phyloP scores from a whole-genome alignment of 2,329 filamentous ascomycete species.

The Talaromyces sp. region DNA sequence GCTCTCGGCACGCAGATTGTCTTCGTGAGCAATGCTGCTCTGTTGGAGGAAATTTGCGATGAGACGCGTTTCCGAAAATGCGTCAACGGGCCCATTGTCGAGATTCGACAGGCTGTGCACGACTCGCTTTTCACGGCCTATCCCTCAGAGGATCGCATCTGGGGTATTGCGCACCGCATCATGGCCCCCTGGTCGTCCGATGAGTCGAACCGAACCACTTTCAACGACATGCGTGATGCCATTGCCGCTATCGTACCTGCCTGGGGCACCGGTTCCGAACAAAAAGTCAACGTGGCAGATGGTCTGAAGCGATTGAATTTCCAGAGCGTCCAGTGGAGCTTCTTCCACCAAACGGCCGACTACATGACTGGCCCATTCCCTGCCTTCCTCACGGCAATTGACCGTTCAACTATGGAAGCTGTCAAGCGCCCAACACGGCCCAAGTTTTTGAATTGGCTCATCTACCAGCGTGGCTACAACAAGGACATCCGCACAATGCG shows the following conservation, averaged over 20 bases:
- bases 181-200: slow-evolving; percentile 43
- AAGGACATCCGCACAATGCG: slow-evolving; percentile 51
- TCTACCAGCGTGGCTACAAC: slow-evolving; percentile 51
- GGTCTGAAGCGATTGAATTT: slow-evolving; percentile 53
- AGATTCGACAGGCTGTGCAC: slow-evolving; percentile 57
- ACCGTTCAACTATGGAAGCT: slow-evolving; percentile 51
- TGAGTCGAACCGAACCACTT: slow-evolving; percentile 34
- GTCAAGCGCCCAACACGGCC: slow-evolving; percentile 52
- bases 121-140: slow-evolving; percentile 64
- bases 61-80: slow-evolving; percentile 55
- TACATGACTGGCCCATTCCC: slow-evolving; percentile 44
- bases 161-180: slow-evolving; percentile 58
- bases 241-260: slow-evolving; percentile 46
- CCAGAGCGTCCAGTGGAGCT: slow-evolving; percentile 46
- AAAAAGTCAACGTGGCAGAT: slow-evolving; percentile 41
- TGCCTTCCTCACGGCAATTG: slow-evolving; percentile 50
- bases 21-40: slow-evolving; percentile 49
- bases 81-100: slow-evolving; percentile 48
- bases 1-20: slow-evolving; percentile 44
- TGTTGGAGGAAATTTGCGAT: slow-evolving; percentile 62
- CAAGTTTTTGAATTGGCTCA: slow-evolving; percentile 48
- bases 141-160: slow-evolving; percentile 43
- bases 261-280: slow-evolving; percentile 42
- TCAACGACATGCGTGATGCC: slow-evolving; percentile 47
- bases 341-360: slow-evolving; percentile 50